These are phyloP conservation scores for Suillus ampliporus DNA, from an alignment of 768 basidiomycete genomes.

Conservation along the genomic window DNA sequence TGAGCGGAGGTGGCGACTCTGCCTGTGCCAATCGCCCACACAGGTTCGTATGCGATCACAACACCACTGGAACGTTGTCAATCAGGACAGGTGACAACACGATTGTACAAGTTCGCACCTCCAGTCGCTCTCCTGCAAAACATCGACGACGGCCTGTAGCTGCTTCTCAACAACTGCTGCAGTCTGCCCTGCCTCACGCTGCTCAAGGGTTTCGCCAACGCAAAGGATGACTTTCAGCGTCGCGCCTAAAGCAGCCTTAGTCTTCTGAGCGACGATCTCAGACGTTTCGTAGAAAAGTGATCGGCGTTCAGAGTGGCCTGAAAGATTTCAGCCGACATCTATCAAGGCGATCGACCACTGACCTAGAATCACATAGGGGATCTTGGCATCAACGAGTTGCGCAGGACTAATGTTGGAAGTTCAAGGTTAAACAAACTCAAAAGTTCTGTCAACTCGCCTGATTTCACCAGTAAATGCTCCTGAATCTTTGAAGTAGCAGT, in stretches of 20 bases:
- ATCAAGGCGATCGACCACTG: constrained; percentile 23
- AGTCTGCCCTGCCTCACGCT: constrained; percentile 85
- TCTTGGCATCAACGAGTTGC: constrained; percentile 85
- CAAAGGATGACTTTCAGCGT: constrained; percentile 91
- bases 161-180: constrained; percentile 81
- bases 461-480: constrained; percentile 98
- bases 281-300: constrained; percentile 91
- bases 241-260: constrained; percentile 76
- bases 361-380: constrained; percentile 94
- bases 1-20: constrained; percentile 92
- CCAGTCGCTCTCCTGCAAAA: constrained; percentile 75
- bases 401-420: constrained; percentile 56
- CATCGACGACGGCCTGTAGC: constrained; percentile 73
- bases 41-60: constrained; percentile 96
- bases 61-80: constrained; percentile 60
- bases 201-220: constrained; percentile 90
- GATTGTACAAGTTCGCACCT: constrained; percentile 52
- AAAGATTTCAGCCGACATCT: constrained; percentile 9
- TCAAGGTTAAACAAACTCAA: background rate
- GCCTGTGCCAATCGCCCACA: constrained; percentile 99
- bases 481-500: constrained; percentile 80
- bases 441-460: constrained; percentile 56
- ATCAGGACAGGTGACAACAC: background rate
- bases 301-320: constrained; percentile 96
- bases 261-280: constrained; percentile 83